Conservation (phyloP, 2,329 filamentous ascomycete species). For the Xylariaceae sp. region DNA sequence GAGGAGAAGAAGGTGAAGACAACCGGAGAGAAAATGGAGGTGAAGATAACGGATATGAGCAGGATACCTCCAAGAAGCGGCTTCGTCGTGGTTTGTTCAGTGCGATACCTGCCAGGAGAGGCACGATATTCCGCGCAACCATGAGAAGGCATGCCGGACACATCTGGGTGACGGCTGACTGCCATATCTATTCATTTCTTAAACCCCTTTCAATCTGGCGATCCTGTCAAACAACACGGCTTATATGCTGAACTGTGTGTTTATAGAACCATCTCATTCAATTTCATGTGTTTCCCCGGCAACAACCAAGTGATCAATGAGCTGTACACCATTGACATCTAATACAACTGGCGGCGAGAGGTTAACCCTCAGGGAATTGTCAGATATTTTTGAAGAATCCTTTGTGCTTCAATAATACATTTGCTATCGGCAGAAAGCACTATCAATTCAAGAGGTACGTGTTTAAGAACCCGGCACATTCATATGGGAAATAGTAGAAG, state of each 20-base stretch:
- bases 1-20: constrained; percentile 5
- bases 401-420: constrained; percentile 11
- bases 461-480: no score
- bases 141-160: constrained; percentile 10
- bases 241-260: background rate
- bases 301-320: constrained; percentile 9
- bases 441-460: no score
- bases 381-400: background rate
- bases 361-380: constrained; percentile 13
- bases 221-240: background rate
- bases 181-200: background rate
- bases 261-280: background rate
- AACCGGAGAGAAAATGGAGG: background rate
- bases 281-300: constrained; percentile 9
- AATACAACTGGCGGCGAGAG: constrained; percentile 17
- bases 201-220: background rate
- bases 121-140: constrained; percentile 15
- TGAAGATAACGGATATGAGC: no score
- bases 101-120: constrained; percentile 11
- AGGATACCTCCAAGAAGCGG: background rate
- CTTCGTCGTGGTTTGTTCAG: constrained; percentile 3
- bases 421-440: background rate
- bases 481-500: no score
- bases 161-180: constrained; percentile 8
- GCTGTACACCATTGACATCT: background rate